A percentile compares a stretch with the other conserved stretches of the same genome.
phyloP scores from a whole-genome alignment of 768 basidiomycete species.

The Psilocybe subaeruginosa region DNA sequence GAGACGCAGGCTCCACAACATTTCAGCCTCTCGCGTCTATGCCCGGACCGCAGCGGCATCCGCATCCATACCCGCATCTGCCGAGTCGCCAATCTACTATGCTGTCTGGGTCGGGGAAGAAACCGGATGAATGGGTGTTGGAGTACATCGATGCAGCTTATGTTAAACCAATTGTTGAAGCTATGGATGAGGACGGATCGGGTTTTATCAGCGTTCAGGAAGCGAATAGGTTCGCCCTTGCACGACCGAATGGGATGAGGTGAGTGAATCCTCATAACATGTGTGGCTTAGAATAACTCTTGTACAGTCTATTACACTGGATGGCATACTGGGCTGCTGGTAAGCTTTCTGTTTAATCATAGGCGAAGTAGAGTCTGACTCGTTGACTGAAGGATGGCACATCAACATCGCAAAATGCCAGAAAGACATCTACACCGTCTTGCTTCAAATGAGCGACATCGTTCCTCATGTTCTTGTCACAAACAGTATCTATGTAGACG shows the following conservation, averaged over 20 bases:
- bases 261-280: constrained; percentile 2
- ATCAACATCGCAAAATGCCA: constrained; percentile 8
- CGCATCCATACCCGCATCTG: background rate
- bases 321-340: constrained; percentile 34
- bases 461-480: constrained; percentile 5
- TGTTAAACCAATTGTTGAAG: constrained; percentile 29
- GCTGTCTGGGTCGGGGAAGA: background rate
- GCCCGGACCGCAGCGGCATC: background rate
- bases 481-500: constrained; percentile 12
- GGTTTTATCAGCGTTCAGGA: constrained; percentile 31
- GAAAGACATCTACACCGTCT: constrained; percentile 10
- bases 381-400: constrained; percentile 12
- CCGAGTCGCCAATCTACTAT: background rate
- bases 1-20: background rate
- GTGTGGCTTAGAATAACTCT: background rate
- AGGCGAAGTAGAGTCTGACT: background rate
- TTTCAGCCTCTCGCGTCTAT: background rate
- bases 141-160: constrained; percentile 28
- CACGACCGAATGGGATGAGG: constrained; percentile 27
- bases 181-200: constrained; percentile 31
- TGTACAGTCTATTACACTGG: constrained; percentile 29
- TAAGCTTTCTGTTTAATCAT: background rate
- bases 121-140: constrained; percentile 24
- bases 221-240: constrained; percentile 26
- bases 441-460: constrained; percentile 6